Evolutionary conservation across 768 basidiomycete genomes (phyloP).

Genomic region (Boletus insuetus): DNA sequence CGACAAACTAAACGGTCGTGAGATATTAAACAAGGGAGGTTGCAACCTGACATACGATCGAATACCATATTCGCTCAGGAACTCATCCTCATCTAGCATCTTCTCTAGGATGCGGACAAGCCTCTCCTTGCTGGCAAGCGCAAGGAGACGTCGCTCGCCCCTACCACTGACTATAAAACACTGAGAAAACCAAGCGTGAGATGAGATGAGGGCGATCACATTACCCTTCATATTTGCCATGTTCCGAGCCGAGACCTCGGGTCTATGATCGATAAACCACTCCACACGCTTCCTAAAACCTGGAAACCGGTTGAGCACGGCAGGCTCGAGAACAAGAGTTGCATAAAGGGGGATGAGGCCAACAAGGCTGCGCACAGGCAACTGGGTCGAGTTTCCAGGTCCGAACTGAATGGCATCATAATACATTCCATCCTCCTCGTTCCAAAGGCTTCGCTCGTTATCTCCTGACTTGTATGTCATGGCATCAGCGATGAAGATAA

Average conservation of each 20-base stretch:
- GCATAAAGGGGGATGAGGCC: slow-evolving; percentile 98
- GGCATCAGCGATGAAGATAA: slow-evolving; percentile 97
- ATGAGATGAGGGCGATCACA: slow-evolving; percentile 5
- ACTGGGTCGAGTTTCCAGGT: slow-evolving; percentile 76
- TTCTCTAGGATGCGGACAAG: slow-evolving; percentile 85
- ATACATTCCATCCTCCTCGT: slow-evolving; percentile 96
- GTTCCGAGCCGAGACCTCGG: slow-evolving; percentile 82
- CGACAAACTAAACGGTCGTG: slow-evolving; percentile 59
- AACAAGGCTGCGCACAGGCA: slow-evolving; percentile 92
- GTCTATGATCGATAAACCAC: slow-evolving; percentile 96
- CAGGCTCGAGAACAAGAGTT: slow-evolving; percentile 89
- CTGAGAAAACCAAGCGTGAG: background rate
- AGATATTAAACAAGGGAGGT: background rate
- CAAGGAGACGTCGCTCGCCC: slow-evolving; percentile 84
- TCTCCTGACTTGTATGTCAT: slow-evolving; percentile 92
- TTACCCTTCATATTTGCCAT: slow-evolving; percentile 94
- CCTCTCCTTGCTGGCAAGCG: slow-evolving; percentile 89
- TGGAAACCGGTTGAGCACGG: slow-evolving; percentile 85
- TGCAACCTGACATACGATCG: slow-evolving; percentile 67
- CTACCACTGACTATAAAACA: slow-evolving; percentile 50
- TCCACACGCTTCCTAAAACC: slow-evolving; percentile 99
- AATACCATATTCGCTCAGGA: slow-evolving; percentile 93
- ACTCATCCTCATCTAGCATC: slow-evolving; percentile 97
- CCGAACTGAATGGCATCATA: slow-evolving; percentile 96
- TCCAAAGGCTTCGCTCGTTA: slow-evolving; percentile 85